Conservation (phyloP, 257 asterid species). For the Lavandula angustifolia region DNA sequence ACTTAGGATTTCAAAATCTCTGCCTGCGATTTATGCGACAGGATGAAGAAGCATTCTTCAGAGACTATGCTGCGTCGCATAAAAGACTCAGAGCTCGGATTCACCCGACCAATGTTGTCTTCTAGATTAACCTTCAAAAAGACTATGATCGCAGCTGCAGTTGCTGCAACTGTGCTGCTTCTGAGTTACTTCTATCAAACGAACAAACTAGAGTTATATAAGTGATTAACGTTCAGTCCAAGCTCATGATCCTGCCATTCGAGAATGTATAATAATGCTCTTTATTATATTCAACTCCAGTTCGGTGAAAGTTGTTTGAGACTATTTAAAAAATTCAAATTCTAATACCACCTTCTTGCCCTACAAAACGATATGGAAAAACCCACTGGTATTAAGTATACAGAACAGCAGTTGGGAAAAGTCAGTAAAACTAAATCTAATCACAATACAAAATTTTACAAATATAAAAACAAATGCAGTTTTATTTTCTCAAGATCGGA, state of each 20-base stretch:
- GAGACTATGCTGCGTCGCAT: constrained; percentile 80
- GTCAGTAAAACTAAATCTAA: constrained; percentile 24
- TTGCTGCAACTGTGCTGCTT: constrained; percentile 54
- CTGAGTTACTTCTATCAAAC: constrained; percentile 55
- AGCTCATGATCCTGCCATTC: background rate
- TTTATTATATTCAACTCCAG: background rate
- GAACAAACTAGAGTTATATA: constrained; percentile 25
- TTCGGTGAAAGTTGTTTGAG: no score
- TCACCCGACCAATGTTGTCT: constrained; percentile 40
- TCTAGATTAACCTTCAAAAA: constrained; percentile 37
- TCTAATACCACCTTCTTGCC: background rate
- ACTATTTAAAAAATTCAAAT: background rate
- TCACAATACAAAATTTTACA: constrained; percentile 45
- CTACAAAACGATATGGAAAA: background rate
- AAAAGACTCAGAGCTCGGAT: constrained; percentile 88
- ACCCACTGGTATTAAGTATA: background rate
- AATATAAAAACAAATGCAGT: constrained; percentile 31
- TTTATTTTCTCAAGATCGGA: constrained; percentile 37
- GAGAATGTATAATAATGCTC: background rate
- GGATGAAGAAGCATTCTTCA: constrained; percentile 91
- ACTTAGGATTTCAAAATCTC: background rate
- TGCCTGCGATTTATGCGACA: constrained; percentile 21
- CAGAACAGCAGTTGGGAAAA: background rate
- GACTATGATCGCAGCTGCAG: constrained; percentile 41
- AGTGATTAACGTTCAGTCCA: background rate